Conservation (phyloP, 2,329 filamentous ascomycete genomes). For the Penicillium fuscoglaucum region DNA sequence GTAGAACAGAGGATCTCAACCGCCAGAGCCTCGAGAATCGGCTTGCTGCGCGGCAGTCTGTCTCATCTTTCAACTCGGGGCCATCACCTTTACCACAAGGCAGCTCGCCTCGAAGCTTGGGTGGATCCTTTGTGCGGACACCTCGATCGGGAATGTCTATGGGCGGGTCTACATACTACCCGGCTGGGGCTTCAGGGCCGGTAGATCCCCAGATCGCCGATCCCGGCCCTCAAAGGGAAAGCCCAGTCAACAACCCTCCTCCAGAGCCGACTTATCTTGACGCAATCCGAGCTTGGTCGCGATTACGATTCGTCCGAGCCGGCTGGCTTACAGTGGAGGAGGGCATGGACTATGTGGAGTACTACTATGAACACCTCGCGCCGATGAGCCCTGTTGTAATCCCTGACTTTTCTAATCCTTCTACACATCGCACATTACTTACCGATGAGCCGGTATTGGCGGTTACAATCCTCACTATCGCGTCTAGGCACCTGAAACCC, state of each 20-base stretch:
- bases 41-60: constrained; percentile 40
- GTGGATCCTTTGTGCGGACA: constrained; percentile 38
- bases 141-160: constrained; percentile 45
- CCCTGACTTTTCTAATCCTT: constrained; percentile 82
- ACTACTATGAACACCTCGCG: constrained; percentile 90
- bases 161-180: constrained; percentile 54
- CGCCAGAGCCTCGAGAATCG: constrained; percentile 52
- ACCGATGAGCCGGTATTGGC: constrained; percentile 91
- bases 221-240: constrained; percentile 27
- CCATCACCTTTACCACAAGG: constrained; percentile 39
- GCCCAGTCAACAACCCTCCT: constrained; percentile 24
- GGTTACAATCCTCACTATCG: constrained; percentile 86
- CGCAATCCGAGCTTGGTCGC: constrained; percentile 82
- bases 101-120: constrained; percentile 37
- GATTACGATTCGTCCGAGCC: constrained; percentile 91
- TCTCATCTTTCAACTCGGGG: constrained; percentile 42
- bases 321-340: constrained; percentile 96
- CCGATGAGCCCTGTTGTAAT: constrained; percentile 92
- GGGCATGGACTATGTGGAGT: constrained; percentile 89
- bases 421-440: constrained; percentile 74
- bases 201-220: constrained; percentile 32
- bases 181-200: constrained; percentile 27
- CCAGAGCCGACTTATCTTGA: constrained; percentile 52
- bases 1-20: constrained; percentile 51
- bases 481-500: constrained; percentile 81